Evolutionary conservation across 306 rosid species (phyloP), one percentile per base, ranked within the genome.

Genomic region (Cicer chorassanicum): DNA sequence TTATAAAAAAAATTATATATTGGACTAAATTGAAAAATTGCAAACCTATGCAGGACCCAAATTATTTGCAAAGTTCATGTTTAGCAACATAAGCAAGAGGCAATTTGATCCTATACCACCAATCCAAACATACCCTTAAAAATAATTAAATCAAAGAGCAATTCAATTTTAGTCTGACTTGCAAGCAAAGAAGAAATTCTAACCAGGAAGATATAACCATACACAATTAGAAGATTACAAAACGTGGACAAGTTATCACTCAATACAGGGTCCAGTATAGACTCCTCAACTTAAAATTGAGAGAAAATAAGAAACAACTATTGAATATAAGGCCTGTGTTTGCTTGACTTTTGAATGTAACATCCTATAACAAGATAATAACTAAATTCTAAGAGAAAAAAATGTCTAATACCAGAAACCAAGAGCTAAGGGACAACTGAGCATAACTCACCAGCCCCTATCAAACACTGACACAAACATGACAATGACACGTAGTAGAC

Each of bases 311-410:
- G 7, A 38, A 14, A 71, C 71, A 68, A 40, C 78, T 46, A 71
- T 18, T 21, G 8, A 11, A 18, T 6, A 46, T 43, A 60, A 66
- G 24, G 74, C 59, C 34, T 19, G 57, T 45, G 38, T 75, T 53
- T 49, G 73, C 65, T 80, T 54, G 57, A 54, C 61, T 54, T 86
- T 14, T 72, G 50, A 70, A 76, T 49, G 46, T 65, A 70, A 65
- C 83, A 82, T 69, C 40, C 53, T 80, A 51, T 81, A 44, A 60
- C 57, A 63, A 70, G 56, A 80, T 45, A 83, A 80, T 45, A 83
- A 49, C 64, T 62, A 62, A 74, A 55, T 68, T 46, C 54, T 68
- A 56, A 57, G 38, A 53, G 39, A 43, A 6, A 81, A 53, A 80
- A 82, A 69, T 16, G 74, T 61, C 78, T 72, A 73, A 70, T 15